These are phyloP conservation scores for Eustoma russellianum DNA, from an alignment of 257 asterid genomes.

Conservation along the genomic window DNA sequence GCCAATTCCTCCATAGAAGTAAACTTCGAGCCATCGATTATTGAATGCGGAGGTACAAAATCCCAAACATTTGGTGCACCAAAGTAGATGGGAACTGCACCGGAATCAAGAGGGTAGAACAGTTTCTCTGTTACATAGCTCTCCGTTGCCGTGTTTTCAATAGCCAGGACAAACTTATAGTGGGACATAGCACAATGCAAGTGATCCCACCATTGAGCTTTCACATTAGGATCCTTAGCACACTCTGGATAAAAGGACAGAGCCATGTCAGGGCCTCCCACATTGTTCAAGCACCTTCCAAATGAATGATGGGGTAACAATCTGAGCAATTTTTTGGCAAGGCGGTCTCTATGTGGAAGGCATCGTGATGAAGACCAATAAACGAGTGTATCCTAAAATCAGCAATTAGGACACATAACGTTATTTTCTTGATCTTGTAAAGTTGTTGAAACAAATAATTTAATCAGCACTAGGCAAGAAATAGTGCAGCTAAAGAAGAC, in stretches of 20 bases:
- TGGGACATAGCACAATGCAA: constrained; percentile 97
- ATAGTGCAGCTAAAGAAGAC: not conserved
- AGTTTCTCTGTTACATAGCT: constrained; percentile 94
- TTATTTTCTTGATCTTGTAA: not conserved
- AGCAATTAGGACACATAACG: constrained; percentile 7
- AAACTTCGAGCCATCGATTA: constrained; percentile 78
- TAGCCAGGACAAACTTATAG: constrained; percentile 88
- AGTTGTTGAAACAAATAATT: not conserved
- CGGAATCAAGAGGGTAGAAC: constrained; percentile 88
- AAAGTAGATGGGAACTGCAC: constrained; percentile 90
- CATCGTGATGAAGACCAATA: constrained; percentile 99
- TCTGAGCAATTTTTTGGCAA: constrained; percentile 59
- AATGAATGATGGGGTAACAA: constrained; percentile 76
- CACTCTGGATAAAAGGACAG: constrained; percentile 73
- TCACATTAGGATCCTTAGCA: constrained; percentile 37
- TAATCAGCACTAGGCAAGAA: not conserved
- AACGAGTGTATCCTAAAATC: constrained; percentile 73
- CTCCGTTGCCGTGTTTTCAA: constrained; percentile 82
- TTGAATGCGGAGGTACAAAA: constrained; percentile 87
- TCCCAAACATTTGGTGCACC: constrained; percentile 94
- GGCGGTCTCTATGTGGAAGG: constrained; percentile 66
- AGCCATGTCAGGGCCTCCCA: constrained; percentile 75
- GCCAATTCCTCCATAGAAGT: constrained; percentile 68
- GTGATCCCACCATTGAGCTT: constrained; percentile 96
- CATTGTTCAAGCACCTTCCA: constrained; percentile 94